Evolutionary conservation across 805 yeast species (phyloP).

Genomic region (Cyberlindnera misumaiensis): DNA sequence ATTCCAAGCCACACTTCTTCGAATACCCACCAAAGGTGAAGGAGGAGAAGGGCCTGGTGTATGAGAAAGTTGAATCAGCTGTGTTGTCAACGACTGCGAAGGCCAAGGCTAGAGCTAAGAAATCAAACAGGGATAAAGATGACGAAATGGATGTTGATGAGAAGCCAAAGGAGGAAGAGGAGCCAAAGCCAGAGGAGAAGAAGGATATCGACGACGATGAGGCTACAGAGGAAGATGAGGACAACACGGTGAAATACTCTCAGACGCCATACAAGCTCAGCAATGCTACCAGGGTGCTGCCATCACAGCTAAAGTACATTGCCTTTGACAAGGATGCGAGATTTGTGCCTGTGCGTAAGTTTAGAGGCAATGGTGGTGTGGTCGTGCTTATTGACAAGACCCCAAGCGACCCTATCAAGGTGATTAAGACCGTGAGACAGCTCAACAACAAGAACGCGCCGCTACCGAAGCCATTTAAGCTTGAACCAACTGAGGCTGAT

Average conservation of each 20-base stretch:
- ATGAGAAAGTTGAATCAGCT: conserved; percentile 87
- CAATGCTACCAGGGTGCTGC: conserved; percentile 84
- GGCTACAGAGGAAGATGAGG: conserved; percentile 18
- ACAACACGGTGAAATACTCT: conserved; percentile 42
- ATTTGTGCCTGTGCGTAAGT: conserved; percentile 77
- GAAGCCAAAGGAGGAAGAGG: conserved; percentile 20
- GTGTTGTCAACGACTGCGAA: conserved; percentile 89
- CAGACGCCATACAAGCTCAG: conserved; percentile 62
- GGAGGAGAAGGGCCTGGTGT: conserved; percentile 70
- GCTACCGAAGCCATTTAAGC: conserved; percentile 61
- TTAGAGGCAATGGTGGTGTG: conserved; percentile 62
- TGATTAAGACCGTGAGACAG: conserved; percentile 82
- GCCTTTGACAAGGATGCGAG: conserved; percentile 70
- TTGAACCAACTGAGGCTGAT: conserved; percentile 25
- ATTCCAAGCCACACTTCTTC: conserved; percentile 71
- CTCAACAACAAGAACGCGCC: conserved; percentile 69
- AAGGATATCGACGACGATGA: conserved; percentile 16
- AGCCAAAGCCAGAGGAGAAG: conserved; percentile 13
- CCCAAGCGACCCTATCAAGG: conserved; percentile 54
- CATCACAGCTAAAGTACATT: conserved; percentile 78
- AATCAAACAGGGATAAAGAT: conserved; percentile 45
- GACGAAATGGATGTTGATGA: conserved; percentile 42
- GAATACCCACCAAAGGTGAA: conserved; percentile 87
- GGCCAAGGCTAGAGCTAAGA: conserved; percentile 89
- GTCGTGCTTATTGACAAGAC: conserved; percentile 60